Conservation (phyloP, 2,329 filamentous ascomycete species). For the Pyrenophora seminiperda region DNA sequence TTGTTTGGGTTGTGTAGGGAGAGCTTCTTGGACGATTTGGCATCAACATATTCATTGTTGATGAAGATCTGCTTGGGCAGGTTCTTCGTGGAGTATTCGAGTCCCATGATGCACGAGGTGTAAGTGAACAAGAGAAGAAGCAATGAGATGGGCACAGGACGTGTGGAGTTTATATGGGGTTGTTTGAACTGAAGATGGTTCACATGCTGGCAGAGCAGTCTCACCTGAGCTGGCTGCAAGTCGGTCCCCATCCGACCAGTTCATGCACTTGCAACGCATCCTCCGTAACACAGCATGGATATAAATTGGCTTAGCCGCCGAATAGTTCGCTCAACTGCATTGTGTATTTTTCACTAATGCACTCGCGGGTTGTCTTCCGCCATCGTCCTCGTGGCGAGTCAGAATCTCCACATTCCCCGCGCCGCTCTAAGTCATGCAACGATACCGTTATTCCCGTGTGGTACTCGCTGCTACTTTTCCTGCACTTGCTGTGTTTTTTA, state of each 20-base stretch:
- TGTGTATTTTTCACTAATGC: slow-evolving; percentile 12
- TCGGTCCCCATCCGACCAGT: not conserved
- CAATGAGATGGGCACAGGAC: slow-evolving; percentile 8
- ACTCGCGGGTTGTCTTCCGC: slow-evolving; percentile 39
- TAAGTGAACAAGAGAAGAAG: not conserved
- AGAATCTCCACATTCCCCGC: slow-evolving; percentile 12
- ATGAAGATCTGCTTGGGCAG: slow-evolving; percentile 50
- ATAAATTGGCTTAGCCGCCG: not conserved
- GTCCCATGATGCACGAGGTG: slow-evolving; percentile 26
- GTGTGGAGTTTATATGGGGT: slow-evolving; percentile 15
- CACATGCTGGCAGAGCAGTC: slow-evolving; percentile 2
- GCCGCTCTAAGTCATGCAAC: slow-evolving; percentile 1
- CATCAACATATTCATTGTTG: slow-evolving; percentile 46
- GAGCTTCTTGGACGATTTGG: slow-evolving; percentile 53
- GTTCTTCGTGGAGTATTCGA: slow-evolving; percentile 43
- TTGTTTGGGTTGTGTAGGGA: slow-evolving; percentile 58
- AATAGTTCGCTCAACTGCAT: slow-evolving; percentile 1
- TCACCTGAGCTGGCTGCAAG: too few relatives aligned
- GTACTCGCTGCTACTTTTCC: not conserved
- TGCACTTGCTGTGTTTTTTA: not conserved
- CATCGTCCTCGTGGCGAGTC: slow-evolving; percentile 1
- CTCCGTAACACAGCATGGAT: not conserved
- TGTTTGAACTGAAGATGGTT: not conserved
- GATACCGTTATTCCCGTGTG: too few relatives aligned
- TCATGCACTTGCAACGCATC: not conserved